phyloP scores from a whole-genome alignment of 345 rosid genomes.

The Balakata baccata region DNA sequence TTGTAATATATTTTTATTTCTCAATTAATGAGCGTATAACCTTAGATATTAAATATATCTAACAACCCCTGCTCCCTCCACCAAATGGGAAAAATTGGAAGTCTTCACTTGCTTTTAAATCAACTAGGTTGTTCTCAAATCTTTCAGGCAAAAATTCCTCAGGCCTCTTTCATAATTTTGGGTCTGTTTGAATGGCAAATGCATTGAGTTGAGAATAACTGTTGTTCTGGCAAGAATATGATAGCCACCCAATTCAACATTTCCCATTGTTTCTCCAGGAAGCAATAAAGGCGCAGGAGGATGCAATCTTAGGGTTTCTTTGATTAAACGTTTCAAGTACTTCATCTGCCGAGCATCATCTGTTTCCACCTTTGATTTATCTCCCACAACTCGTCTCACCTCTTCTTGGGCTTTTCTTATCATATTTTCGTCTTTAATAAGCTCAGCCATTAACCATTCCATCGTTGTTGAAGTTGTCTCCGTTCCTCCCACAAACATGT shows the following conservation, averaged over 20 bases:
- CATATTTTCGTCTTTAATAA: constrained; percentile 5
- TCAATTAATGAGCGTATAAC: too few species aligned
- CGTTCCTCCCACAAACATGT: constrained; percentile 30
- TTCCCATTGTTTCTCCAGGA: constrained; percentile 22
- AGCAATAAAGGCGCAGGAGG: constrained; percentile 26
- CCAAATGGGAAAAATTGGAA: constrained; percentile 23
- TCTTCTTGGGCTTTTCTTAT: constrained; percentile 28
- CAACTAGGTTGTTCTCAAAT: constrained; percentile 13
- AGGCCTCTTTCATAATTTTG: constrained; percentile 15
- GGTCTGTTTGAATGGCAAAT: constrained; percentile 23
- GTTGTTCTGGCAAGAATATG: constrained; percentile 22
- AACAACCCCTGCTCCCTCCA: constrained; percentile 22
- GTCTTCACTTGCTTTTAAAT: constrained; percentile 6
- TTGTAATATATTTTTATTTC: too few species aligned
- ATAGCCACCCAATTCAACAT: constrained; percentile 9
- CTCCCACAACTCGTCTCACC: constrained; percentile 17
- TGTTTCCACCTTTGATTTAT: constrained; percentile 1
- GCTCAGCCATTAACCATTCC: constrained; percentile 33
- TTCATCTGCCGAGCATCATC: constrained; percentile 9
- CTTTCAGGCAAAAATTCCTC: constrained; percentile 26
- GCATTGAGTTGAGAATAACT: constrained; percentile 17
- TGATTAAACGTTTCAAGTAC: constrained; percentile 21
- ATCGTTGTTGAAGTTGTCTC: constrained; percentile 27
- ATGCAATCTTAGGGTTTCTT: constrained; percentile 28
- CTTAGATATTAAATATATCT: too few species aligned